Evolutionary conservation across 176 grass and related monocot species (phyloP).

Genomic region (Thalia dealbata): DNA sequence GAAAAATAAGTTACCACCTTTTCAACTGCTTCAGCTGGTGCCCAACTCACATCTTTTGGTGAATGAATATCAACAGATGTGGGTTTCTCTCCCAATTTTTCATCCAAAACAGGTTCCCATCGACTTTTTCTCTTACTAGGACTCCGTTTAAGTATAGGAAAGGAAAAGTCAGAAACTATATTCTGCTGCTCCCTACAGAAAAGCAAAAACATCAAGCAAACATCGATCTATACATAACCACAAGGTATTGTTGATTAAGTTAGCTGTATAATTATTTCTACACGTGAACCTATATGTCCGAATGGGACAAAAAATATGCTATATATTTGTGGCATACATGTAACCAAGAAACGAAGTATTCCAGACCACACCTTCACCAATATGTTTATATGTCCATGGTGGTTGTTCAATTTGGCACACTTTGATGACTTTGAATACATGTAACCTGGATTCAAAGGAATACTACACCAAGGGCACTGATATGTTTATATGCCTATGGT

Average conservation of each 20-base stretch:
- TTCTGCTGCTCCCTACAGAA: constrained; percentile 34
- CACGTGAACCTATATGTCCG: background rate
- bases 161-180: constrained; percentile 34
- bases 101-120: constrained; percentile 72
- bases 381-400: too few species aligned
- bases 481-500: too few species aligned
- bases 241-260: background rate
- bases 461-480: too few species aligned
- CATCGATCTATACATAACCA: background rate
- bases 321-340: background rate
- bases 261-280: background rate
- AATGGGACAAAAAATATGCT: background rate
- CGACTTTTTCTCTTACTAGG: constrained; percentile 73
- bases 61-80: constrained; percentile 31
- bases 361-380: background rate
- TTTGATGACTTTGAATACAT: too few species aligned
- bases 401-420: too few species aligned
- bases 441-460: too few species aligned
- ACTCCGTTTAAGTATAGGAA: constrained; percentile 26
- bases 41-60: constrained; percentile 23
- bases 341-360: background rate
- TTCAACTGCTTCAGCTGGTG: constrained; percentile 36
- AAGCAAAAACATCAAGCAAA: constrained; percentile 15
- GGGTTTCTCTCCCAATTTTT: constrained; percentile 41
- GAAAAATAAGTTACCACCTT: constrained; percentile 35